These are phyloP conservation scores for Firmiana major DNA, from an alignment of 345 rosid genomes.

Conservation along the genomic window DNA sequence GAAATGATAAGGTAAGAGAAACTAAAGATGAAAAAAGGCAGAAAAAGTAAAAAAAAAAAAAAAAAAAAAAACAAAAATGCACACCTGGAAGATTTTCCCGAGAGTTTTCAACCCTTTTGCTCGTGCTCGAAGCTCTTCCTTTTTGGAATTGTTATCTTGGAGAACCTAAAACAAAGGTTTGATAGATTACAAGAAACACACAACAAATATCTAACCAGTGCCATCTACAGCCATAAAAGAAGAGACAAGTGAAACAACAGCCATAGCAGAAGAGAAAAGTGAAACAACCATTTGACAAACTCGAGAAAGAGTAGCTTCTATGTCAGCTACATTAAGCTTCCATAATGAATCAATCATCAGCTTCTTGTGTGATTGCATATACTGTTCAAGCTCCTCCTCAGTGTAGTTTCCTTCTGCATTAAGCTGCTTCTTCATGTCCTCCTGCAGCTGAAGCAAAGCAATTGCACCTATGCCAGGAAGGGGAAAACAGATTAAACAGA, in stretches of 20 bases:
- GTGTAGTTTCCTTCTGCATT: slow-evolving; percentile 81
- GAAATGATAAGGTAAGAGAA: neutral
- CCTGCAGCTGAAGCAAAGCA: slow-evolving; percentile 95
- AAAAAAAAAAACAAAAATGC: neutral
- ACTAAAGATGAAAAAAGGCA: neutral
- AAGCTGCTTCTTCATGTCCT: slow-evolving; percentile 93
- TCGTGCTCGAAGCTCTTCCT: slow-evolving; percentile 86
- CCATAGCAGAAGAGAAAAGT: neutral
- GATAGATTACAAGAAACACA: slow-evolving; percentile 20
- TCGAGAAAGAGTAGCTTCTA: slow-evolving; percentile 88
- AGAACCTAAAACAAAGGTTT: slow-evolving; percentile 64
- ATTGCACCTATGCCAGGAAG: slow-evolving; percentile 63
- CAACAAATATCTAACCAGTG: neutral
- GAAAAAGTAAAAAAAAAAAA: neutral
- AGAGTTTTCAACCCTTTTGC: slow-evolving; percentile 93
- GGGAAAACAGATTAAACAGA: neutral
- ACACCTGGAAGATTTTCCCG: slow-evolving; percentile 94
- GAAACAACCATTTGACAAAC: slow-evolving; percentile 90
- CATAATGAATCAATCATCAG: slow-evolving; percentile 92
- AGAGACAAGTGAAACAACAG: neutral
- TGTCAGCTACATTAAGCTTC: slow-evolving; percentile 98
- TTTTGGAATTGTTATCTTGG: slow-evolving; percentile 77
- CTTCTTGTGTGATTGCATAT: slow-evolving; percentile 79
- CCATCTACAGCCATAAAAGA: neutral
- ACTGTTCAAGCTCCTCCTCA: slow-evolving; percentile 88